Evolutionary conservation across 805 yeast genomes (phyloP).

Genomic region (Candida qinlingensis): DNA sequence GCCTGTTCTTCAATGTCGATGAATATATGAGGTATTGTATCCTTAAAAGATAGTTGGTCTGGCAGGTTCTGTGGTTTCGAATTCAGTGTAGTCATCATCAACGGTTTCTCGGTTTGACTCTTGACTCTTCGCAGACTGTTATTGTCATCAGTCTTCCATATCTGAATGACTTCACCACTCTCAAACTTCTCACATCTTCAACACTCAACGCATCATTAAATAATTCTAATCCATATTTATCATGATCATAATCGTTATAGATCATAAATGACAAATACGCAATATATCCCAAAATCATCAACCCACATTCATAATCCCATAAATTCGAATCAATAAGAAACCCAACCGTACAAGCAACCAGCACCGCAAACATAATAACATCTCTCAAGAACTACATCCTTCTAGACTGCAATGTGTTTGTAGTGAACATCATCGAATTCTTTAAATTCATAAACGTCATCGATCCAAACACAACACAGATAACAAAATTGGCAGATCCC

Average conservation of each 20-base stretch:
- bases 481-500: constrained; percentile 83
- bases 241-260: background rate
- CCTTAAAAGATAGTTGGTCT: background rate
- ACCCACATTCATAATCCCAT: constrained; percentile 47
- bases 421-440: constrained; percentile 14
- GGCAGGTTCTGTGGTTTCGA: background rate
- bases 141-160: background rate
- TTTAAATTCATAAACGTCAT: constrained; percentile 70
- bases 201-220: background rate
- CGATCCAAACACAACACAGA: constrained; percentile 73
- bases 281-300: constrained; percentile 52
- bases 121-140: background rate
- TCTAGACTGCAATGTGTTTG: background rate
- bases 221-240: background rate
- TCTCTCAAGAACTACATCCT: constrained; percentile 58
- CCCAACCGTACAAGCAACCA: constrained; percentile 45
- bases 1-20: background rate
- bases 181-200: constrained; percentile 2
- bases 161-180: background rate
- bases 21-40: constrained; percentile 1
- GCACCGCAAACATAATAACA: constrained; percentile 44
- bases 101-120: background rate
- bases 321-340: constrained; percentile 53
- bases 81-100: too few relatives aligned
- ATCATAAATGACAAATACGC: constrained; percentile 42